These are phyloP conservation scores for Coprinellus micaceus DNA, from an alignment of 768 basidiomycete species.

Conservation along the genomic window DNA sequence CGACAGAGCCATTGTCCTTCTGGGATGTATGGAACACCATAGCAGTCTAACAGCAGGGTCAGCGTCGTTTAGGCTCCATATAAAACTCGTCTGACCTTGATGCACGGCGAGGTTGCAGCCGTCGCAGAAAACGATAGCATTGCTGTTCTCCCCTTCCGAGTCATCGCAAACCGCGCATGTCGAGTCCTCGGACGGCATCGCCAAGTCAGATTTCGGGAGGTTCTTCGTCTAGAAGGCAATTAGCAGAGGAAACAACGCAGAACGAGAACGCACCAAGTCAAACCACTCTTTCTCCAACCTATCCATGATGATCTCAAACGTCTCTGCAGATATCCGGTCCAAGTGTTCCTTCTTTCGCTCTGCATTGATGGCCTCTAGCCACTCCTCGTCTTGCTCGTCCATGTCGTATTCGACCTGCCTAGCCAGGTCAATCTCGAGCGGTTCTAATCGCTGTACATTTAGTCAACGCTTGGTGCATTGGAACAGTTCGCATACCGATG, in stretches of 20 bases:
- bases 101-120: conserved; percentile 99
- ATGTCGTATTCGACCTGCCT: conserved; percentile 98
- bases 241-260: background rate
- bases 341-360: conserved; percentile 77
- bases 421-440: conserved; percentile 87
- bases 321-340: conserved; percentile 73
- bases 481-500: conserved; percentile 63
- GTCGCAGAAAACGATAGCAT: conserved; percentile 98
- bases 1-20: conserved; percentile 99
- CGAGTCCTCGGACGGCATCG: conserved; percentile 84
- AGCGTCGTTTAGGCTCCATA: background rate
- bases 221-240: conserved; percentile 72
- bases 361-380: conserved; percentile 82
- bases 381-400: conserved; percentile 97
- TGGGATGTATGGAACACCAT: conserved; percentile 98
- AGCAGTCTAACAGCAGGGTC: conserved; percentile 66
- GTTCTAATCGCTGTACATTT: conserved; percentile 50
- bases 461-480: background rate
- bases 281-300: conserved; percentile 99
- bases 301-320: conserved; percentile 97
- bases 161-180: conserved; percentile 98
- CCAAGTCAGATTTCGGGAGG: conserved; percentile 84
- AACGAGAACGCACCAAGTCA: conserved; percentile 61
- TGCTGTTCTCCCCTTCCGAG: conserved; percentile 96
- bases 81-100: conserved; percentile 61